A percentile compares a stretch with the other conserved stretches of the same genome.
These are phyloP conservation scores for Thielaviopsis populi DNA, from an alignment of 2,329 filamentous ascomycete genomes.

Conservation along the genomic window DNA sequence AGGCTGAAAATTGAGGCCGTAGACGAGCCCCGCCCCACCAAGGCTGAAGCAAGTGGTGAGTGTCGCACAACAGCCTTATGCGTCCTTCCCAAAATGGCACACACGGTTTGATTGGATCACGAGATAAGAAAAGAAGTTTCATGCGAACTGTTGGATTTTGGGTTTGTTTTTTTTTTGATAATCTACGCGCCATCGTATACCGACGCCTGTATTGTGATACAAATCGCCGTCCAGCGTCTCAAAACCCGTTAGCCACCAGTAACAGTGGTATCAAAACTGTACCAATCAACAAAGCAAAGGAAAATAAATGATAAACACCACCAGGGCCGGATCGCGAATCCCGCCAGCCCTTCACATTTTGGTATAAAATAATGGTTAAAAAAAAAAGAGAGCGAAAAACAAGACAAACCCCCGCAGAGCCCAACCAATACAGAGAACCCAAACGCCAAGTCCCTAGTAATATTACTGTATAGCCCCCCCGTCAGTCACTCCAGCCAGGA, in stretches of 20 bases:
- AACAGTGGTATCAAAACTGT: neutral
- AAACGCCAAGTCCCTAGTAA: neutral
- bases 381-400: neutral
- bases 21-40: neutral
- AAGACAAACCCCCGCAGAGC: neutral
- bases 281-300: neutral
- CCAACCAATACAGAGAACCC: neutral
- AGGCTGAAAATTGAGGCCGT: neutral
- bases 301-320: neutral
- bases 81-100: neutral
- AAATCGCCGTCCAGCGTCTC: neutral
- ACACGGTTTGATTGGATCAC: neutral
- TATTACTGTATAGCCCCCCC: neutral
- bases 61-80: constrained; percentile 3
- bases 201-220: constrained; percentile 2
- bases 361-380: neutral
- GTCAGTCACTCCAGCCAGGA: neutral
- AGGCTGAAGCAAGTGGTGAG: neutral
- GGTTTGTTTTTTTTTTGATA: constrained; percentile 3
- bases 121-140: neutral
- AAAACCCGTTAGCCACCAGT: neutral
- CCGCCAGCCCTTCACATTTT: neutral
- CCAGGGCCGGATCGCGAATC: neutral
- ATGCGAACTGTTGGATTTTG: neutral
- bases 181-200: constrained; percentile 8